Conservation (phyloP, 805 yeast genomes). For the Lipomyces orientalis region DNA sequence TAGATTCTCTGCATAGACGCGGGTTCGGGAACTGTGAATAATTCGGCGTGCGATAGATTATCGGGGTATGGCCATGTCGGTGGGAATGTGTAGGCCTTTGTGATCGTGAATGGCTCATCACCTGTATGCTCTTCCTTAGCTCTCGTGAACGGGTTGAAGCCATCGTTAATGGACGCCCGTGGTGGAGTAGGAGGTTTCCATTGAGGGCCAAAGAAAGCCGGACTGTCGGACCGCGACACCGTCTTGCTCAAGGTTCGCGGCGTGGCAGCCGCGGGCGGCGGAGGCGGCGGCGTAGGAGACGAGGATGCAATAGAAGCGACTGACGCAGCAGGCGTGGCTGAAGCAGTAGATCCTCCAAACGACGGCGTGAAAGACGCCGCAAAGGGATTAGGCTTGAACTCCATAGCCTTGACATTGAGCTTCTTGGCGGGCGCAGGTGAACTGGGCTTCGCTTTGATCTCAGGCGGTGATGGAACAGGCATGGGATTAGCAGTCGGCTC, state of each 20-base stretch:
- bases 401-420: conserved; percentile 62
- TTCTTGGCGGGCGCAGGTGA: conserved; percentile 50
- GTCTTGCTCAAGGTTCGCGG: conserved; percentile 22
- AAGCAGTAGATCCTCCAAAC: conserved; percentile 15
- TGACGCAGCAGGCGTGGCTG: conserved; percentile 15
- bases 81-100: conserved; percentile 26
- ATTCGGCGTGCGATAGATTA: conserved; percentile 15
- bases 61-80: conserved; percentile 32
- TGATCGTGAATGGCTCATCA: conserved; percentile 19
- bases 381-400: conserved; percentile 72
- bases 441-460: conserved; percentile 27
- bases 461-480: conserved; percentile 23
- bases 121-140: conserved; percentile 29
- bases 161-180: conserved; percentile 20
- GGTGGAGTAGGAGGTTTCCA: conserved; percentile 17
- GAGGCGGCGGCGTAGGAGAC: conserved; percentile 12
- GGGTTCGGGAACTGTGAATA: conserved; percentile 29
- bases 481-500: conserved; percentile 11
- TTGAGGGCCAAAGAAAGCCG: conserved; percentile 26
- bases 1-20: conserved; percentile 18
- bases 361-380: conserved; percentile 70
- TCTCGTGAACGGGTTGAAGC: conserved; percentile 34
- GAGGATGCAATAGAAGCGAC: conserved; percentile 13
- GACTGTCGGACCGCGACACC: conserved; percentile 24
- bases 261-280: conserved; percentile 23